phyloP scores from a whole-genome alignment of 352 stramenopile species.

The Globisporangium echinulatum region DNA sequence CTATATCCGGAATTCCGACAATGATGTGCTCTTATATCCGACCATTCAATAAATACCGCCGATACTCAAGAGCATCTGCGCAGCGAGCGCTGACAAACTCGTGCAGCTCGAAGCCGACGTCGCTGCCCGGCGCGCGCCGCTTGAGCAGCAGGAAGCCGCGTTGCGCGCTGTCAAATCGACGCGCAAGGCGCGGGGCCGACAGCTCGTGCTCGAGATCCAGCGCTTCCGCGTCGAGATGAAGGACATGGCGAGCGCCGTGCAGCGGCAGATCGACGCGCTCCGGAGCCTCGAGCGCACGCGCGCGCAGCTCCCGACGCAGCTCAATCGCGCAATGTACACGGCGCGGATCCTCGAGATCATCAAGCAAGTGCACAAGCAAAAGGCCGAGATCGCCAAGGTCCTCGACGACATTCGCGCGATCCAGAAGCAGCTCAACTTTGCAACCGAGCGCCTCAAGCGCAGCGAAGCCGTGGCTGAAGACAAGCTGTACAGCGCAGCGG shows the following conservation, averaged over 20 bases:
- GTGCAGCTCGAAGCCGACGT: slow-evolving; percentile 43
- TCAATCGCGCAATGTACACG: slow-evolving; percentile 81
- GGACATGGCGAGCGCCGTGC: slow-evolving; percentile 47
- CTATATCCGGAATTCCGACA: no score
- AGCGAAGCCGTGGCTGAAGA: slow-evolving; percentile 80
- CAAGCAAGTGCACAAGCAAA: slow-evolving; percentile 87
- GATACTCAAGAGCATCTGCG: slow-evolving; percentile 34
- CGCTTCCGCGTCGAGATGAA: slow-evolving; percentile 56
- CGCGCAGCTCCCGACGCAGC: slow-evolving; percentile 34
- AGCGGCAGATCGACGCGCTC: slow-evolving; percentile 64
- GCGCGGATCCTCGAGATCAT: slow-evolving; percentile 89
- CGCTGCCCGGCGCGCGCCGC: slow-evolving; percentile 32
- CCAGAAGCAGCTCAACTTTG: slow-evolving; percentile 76
- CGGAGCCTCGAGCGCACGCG: slow-evolving; percentile 50
- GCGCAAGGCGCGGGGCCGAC: slow-evolving; percentile 43
- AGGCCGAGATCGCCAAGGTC: slow-evolving; percentile 79
- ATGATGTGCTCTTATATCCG: no score
- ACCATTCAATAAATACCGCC: no score
- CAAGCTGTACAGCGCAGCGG: slow-evolving; percentile 68
- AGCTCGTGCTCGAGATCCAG: slow-evolving; percentile 69
- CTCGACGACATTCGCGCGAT: slow-evolving; percentile 68
- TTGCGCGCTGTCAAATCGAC: slow-evolving; percentile 38
- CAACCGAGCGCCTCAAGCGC: slow-evolving; percentile 75
- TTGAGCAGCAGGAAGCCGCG: slow-evolving; percentile 41
- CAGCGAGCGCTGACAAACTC: slow-evolving; percentile 43